phyloP scores from a whole-genome alignment of 176 grass and related monocot genomes.

The Tillandsia leiboldiana region DNA sequence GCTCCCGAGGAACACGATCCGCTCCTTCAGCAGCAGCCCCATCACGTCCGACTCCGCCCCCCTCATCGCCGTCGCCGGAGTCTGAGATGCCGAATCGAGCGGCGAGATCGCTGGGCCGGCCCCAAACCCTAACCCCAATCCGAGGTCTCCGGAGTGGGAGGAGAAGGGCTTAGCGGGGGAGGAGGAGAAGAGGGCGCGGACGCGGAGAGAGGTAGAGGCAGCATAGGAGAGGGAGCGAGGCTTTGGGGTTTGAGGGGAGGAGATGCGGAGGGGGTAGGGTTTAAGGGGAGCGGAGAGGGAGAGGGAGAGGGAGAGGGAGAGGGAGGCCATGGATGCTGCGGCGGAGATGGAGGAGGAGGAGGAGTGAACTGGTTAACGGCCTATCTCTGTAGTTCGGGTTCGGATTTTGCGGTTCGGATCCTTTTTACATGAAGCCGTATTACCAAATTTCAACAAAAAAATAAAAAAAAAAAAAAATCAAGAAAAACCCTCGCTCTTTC shows the following conservation, averaged over 20 bases:
- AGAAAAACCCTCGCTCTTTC: no score
- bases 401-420: no score
- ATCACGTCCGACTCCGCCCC: conserved; percentile 32
- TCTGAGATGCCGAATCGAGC: not conserved
- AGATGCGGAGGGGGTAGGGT: conserved; percentile 11
- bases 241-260: not conserved
- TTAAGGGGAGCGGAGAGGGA: conserved; percentile 21
- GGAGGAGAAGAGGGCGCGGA: conserved; percentile 18
- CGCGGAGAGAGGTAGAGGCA: not conserved
- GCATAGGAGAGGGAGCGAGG: not conserved
- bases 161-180: conserved; percentile 13
- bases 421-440: no score
- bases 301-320: conserved; percentile 14
- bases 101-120: not conserved
- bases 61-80: conserved; percentile 27
- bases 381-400: no score
- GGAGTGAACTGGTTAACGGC: no score
- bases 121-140: conserved; percentile 11
- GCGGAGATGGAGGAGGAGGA: conserved; percentile 21
- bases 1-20: conserved; percentile 84
- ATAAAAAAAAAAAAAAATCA: no score
- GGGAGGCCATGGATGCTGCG: conserved; percentile 18
- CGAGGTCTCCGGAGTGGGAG: conserved; percentile 25
- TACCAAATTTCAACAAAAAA: no score
- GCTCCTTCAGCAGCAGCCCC: conserved; percentile 64